Percentiles rank a stretch among this genome's conserved stretches.
These are phyloP conservation scores for Pestalotiopsis sp. DNA, from an alignment of 2,329 filamentous ascomycete genomes.

Conservation along the genomic window DNA sequence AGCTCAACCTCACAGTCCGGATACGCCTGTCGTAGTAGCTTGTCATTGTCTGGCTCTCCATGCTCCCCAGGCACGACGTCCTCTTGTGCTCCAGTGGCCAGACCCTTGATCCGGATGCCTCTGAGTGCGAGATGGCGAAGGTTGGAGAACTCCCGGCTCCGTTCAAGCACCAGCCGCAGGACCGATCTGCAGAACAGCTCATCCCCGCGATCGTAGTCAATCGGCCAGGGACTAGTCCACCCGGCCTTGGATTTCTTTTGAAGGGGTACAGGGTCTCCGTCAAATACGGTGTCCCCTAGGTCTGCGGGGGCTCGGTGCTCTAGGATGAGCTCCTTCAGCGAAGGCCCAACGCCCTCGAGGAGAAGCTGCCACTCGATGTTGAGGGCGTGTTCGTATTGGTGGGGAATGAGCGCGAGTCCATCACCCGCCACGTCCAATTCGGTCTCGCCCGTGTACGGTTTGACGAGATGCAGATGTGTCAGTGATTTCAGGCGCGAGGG, in stretches of 20 bases:
- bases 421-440: neutral
- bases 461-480: slow-evolving; percentile 13
- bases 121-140: slow-evolving; percentile 10
- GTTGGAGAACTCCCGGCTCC: slow-evolving; percentile 3
- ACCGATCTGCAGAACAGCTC: slow-evolving; percentile 10
- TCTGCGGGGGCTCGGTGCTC: slow-evolving; percentile 7
- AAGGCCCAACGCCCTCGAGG: neutral
- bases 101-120: slow-evolving; percentile 9
- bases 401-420: neutral
- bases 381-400: slow-evolving; percentile 3
- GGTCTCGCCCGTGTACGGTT: neutral
- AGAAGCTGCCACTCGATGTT: slow-evolving; percentile 6
- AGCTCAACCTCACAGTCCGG: slow-evolving; percentile 12
- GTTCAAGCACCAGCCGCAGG: slow-evolving; percentile 6
- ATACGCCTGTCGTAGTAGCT: neutral
- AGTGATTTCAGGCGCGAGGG: neutral
- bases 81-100: neutral
- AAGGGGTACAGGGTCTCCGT: neutral
- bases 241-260: neutral
- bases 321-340: slow-evolving; percentile 8
- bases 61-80: neutral
- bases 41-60: slow-evolving; percentile 6
- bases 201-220: slow-evolving; percentile 1
- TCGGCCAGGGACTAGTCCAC: neutral
- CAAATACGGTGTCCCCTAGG: neutral